A percentile compares a stretch with the other conserved stretches of the same genome.
These are phyloP conservation scores for Daldinia eschscholtzii DNA, from an alignment of 2,329 filamentous ascomycete species.

Conservation along the genomic window DNA sequence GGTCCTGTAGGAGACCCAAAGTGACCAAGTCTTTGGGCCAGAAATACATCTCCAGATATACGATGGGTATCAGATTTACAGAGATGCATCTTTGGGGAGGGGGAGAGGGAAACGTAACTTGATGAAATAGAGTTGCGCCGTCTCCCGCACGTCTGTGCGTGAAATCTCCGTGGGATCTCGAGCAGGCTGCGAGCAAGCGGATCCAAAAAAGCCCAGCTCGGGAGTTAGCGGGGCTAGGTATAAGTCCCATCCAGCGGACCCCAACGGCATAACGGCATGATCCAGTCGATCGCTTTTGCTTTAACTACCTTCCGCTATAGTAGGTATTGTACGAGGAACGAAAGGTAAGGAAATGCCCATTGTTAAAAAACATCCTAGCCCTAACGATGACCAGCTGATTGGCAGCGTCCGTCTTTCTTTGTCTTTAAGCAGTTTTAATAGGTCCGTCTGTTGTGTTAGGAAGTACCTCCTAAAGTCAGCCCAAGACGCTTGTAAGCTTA, in stretches of 20 bases:
- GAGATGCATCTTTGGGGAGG: not conserved
- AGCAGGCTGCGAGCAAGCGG: conserved; percentile 21
- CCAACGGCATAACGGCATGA: conserved; percentile 3
- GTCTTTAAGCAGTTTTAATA: not conserved
- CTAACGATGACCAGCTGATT: not conserved
- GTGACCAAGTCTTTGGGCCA: conserved; percentile 1
- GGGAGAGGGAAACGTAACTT: not conserved
- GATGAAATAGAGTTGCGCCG: conserved; percentile 27
- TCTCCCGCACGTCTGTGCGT: conserved; percentile 36
- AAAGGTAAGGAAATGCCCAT: not conserved
- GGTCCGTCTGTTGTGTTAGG: not conserved
- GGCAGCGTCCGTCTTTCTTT: not conserved
- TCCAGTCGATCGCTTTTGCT: conserved; percentile 7
- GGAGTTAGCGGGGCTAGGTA: conserved; percentile 7
- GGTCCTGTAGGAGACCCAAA: conserved; percentile 16
- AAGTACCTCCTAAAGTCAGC: not conserved
- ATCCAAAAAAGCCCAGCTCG: conserved; percentile 14
- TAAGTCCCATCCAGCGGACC: not conserved
- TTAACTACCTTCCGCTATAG: conserved; percentile 11
- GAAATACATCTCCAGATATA: conserved; percentile 7
- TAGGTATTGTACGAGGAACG: conserved; percentile 8
- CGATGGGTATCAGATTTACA: conserved; percentile 8
- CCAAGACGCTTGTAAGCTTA: conserved; percentile 5
- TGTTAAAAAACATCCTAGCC: not conserved
- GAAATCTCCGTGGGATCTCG: conserved; percentile 32